Conservation (phyloP, 768 basidiomycete genomes). For the Tricholomella constricta region DNA sequence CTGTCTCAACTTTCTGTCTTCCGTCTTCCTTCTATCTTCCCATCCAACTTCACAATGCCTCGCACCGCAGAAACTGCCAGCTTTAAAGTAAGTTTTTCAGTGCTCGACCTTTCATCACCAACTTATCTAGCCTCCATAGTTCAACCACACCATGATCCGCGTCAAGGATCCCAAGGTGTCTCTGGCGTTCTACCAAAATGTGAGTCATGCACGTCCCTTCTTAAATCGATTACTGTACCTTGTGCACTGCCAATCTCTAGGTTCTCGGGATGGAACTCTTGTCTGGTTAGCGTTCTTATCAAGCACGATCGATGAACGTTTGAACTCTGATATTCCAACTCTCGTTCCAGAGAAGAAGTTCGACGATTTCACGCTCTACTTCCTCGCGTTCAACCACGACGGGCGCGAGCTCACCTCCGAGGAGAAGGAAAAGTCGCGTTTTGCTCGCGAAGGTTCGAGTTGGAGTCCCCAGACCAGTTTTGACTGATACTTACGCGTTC, state of each 20-base stretch:
- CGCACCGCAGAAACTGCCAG: conserved; percentile 64
- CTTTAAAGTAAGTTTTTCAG: conserved; percentile 32
- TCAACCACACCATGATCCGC: conserved; percentile 89
- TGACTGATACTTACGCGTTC: too few species aligned
- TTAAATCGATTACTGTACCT: not conserved
- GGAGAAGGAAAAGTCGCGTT: conserved; percentile 51
- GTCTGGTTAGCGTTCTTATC: conserved; percentile 37
- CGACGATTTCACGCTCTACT: conserved; percentile 76
- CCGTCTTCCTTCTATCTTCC: conserved; percentile 8
- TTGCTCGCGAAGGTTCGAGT: conserved; percentile 69
- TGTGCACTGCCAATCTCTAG: conserved; percentile 26
- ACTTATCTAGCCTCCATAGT: conserved; percentile 37
- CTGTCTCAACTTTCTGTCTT: too few species aligned
- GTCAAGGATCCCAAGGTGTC: conserved; percentile 86
- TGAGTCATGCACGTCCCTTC: conserved; percentile 25
- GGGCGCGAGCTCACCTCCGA: conserved; percentile 50
- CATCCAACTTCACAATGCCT: conserved; percentile 51
- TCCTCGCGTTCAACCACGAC: conserved; percentile 77
- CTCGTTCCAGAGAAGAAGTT: conserved; percentile 48
- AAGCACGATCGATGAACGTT: not conserved
- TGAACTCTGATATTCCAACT: too few species aligned
- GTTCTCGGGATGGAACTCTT: conserved; percentile 78
- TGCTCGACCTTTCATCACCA: not conserved
- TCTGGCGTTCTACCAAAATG: conserved; percentile 78
- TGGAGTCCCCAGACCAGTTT: too few species aligned